Conservation (phyloP, 1,284 basidiomycete species). For the Ganoderma lingzhi region DNA sequence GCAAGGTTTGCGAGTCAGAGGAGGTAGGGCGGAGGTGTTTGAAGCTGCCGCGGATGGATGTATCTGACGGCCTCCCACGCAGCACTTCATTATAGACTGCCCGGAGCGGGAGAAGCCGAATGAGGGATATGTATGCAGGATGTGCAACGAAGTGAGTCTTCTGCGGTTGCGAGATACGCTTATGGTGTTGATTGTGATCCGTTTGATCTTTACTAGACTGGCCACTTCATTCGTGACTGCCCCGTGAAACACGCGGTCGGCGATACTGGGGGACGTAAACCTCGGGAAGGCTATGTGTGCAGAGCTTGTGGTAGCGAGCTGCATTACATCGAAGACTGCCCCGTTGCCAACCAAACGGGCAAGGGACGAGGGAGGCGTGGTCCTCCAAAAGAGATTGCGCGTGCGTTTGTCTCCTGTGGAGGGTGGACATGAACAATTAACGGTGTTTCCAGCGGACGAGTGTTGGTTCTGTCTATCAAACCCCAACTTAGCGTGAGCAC, state of each 20-base stretch:
- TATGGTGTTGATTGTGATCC: neutral
- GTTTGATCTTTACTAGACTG: conserved; percentile 54
- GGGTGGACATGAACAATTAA: conserved; percentile 1
- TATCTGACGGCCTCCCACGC: conserved; percentile 15
- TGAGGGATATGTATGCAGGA: conserved; percentile 86
- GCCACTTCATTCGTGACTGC: conserved; percentile 89
- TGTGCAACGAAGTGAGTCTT: conserved; percentile 68
- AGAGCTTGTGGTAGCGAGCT: conserved; percentile 85
- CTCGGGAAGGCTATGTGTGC: conserved; percentile 86
- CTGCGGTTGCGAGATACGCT: neutral
- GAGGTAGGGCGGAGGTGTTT: conserved; percentile 56
- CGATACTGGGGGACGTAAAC: conserved; percentile 82
- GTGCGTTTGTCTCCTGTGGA: conserved; percentile 53
- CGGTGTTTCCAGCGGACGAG: conserved; percentile 69
- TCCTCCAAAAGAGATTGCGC: conserved; percentile 80
- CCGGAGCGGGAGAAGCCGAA: conserved; percentile 79
- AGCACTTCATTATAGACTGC: conserved; percentile 84
- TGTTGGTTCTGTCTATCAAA: conserved; percentile 98
- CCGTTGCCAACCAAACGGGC: conserved; percentile 65
- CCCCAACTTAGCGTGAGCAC: conserved; percentile 80
- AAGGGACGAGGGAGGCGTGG: conserved; percentile 52
- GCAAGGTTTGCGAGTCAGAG: conserved; percentile 76
- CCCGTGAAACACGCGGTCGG: conserved; percentile 78
- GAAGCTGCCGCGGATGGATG: neutral
- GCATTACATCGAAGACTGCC: conserved; percentile 89